A percentile compares a stretch with the other conserved stretches of the same genome.
Conservation (phyloP, 805 yeast genomes). For the Monosporozyma aquatica region DNA sequence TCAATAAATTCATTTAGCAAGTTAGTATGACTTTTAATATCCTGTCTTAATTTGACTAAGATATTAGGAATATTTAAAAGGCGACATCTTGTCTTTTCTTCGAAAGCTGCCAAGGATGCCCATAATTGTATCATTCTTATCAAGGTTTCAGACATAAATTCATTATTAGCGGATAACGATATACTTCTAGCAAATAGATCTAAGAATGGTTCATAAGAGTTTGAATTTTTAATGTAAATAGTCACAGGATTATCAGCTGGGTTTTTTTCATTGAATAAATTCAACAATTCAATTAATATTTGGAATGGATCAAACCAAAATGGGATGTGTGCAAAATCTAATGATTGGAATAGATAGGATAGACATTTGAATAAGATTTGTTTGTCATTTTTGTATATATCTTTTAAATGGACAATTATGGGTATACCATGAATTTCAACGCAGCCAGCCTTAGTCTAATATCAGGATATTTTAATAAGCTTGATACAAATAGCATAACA, state of each 20-base stretch:
- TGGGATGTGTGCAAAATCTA: slow-evolving; percentile 21
- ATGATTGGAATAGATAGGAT: slow-evolving; percentile 21
- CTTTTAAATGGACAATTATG: slow-evolving; percentile 10
- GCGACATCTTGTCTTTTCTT: slow-evolving; percentile 20
- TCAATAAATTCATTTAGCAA: slow-evolving; percentile 16
- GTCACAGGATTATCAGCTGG: slow-evolving; percentile 23
- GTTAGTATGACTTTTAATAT: slow-evolving; percentile 16
- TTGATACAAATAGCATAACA: slow-evolving; percentile 15
- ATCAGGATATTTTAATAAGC: slow-evolving; percentile 19
- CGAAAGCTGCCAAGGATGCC: slow-evolving; percentile 23
- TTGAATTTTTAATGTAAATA: slow-evolving; percentile 16
- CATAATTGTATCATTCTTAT: slow-evolving; percentile 22
- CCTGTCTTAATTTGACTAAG: slow-evolving; percentile 17
- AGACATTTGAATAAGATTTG: slow-evolving; percentile 14
- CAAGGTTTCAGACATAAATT: slow-evolving; percentile 12
- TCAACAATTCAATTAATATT: slow-evolving; percentile 14
- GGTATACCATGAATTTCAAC: slow-evolving; percentile 14
- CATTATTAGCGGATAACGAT: slow-evolving; percentile 12
- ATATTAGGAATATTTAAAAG: slow-evolving; percentile 18
- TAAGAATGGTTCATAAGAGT: slow-evolving; percentile 19
- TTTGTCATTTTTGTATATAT: slow-evolving; percentile 10
- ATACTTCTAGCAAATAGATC: slow-evolving; percentile 19
- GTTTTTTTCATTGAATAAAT: slow-evolving; percentile 16
- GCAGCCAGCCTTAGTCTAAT: slow-evolving; percentile 18
- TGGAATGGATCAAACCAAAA: slow-evolving; percentile 30